Evolutionary conservation across 306 rosid species (phyloP).

Genomic region (Cicer arietinum): DNA sequence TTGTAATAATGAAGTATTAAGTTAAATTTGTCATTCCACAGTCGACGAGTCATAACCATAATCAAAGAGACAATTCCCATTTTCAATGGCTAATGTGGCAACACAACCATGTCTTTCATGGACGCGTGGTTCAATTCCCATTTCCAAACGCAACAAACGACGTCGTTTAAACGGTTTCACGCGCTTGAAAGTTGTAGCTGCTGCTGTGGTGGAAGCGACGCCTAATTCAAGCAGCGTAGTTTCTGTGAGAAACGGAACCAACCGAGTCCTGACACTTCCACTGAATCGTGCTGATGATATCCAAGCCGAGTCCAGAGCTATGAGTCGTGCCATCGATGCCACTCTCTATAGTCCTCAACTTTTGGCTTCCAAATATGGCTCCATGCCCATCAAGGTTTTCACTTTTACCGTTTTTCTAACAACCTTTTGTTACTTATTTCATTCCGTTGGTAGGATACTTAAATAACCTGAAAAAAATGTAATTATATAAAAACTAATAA

Average conservation of each 20-base stretch:
- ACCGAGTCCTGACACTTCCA: slow-evolving; percentile 42
- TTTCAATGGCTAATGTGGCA: slow-evolving; percentile 42
- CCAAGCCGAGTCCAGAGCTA: slow-evolving; percentile 79
- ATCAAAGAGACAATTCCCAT: not conserved
- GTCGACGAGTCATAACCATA: not conserved
- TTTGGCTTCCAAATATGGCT: slow-evolving; percentile 59
- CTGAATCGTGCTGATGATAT: slow-evolving; percentile 65
- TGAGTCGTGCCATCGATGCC: slow-evolving; percentile 70
- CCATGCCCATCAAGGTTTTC: slow-evolving; percentile 64
- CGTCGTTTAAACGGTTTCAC: slow-evolving; percentile 33
- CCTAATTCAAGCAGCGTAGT: slow-evolving; percentile 46
- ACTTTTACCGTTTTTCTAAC: not conserved
- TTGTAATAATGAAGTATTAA: not conserved
- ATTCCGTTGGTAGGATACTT: no score
- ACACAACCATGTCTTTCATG: slow-evolving; percentile 46
- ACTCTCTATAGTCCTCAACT: slow-evolving; percentile 70
- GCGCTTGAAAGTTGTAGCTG: slow-evolving; percentile 44
- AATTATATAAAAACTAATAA: no score
- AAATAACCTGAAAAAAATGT: no score
- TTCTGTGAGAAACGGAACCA: slow-evolving; percentile 41
- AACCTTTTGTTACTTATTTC: not conserved
- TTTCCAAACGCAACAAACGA: slow-evolving; percentile 20
- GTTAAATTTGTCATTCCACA: not conserved
- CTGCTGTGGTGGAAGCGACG: slow-evolving; percentile 61
- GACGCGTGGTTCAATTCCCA: slow-evolving; percentile 42